A percentile compares a stretch with the other conserved stretches of the same genome.
These are phyloP conservation scores for Cadophora luteo-olivacea DNA, from an alignment of 2,329 filamentous ascomycete species.

Conservation along the genomic window DNA sequence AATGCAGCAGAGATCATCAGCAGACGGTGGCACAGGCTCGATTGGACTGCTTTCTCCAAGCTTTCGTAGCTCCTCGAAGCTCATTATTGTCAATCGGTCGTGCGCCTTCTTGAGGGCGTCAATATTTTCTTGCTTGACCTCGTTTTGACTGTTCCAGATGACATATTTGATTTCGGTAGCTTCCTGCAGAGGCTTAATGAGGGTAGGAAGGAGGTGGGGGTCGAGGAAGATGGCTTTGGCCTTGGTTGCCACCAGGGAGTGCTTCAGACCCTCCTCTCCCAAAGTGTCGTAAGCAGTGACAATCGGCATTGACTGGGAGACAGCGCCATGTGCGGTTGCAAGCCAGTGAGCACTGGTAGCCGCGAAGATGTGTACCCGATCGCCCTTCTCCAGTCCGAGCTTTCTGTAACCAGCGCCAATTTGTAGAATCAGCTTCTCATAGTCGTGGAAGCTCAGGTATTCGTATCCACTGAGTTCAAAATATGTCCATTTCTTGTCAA, in stretches of 20 bases:
- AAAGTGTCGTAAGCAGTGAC: conserved; percentile 96
- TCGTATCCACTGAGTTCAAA: conserved; percentile 83
- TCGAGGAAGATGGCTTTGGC: conserved; percentile 88
- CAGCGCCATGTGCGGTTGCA: conserved; percentile 76
- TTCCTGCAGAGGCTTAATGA: conserved; percentile 61
- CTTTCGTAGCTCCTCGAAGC: conserved; percentile 60
- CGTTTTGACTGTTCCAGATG: conserved; percentile 65
- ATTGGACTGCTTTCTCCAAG: conserved; percentile 66
- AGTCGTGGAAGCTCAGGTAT: conserved; percentile 80
- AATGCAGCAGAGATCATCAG: conserved; percentile 82
- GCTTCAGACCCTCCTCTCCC: conserved; percentile 81
- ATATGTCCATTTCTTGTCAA: conserved; percentile 89
- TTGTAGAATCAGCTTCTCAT: conserved; percentile 71
- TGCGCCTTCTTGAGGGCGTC: conserved; percentile 62
- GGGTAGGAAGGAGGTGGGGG: conserved; percentile 73
- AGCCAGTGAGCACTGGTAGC: conserved; percentile 79
- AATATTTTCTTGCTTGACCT: conserved; percentile 56
- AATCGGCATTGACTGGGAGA: conserved; percentile 87
- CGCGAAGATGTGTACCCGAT: conserved; percentile 81
- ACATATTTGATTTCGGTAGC: conserved; percentile 62
- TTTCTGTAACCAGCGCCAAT: conserved; percentile 75
- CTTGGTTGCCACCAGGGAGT: conserved; percentile 83
- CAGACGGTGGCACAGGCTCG: conserved; percentile 72
- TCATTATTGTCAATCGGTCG: conserved; percentile 59
- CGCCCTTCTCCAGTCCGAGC: conserved; percentile 71